These are phyloP conservation scores for Capronia epimyces DNA, from an alignment of 2,329 filamentous ascomycete species.

Conservation along the genomic window DNA sequence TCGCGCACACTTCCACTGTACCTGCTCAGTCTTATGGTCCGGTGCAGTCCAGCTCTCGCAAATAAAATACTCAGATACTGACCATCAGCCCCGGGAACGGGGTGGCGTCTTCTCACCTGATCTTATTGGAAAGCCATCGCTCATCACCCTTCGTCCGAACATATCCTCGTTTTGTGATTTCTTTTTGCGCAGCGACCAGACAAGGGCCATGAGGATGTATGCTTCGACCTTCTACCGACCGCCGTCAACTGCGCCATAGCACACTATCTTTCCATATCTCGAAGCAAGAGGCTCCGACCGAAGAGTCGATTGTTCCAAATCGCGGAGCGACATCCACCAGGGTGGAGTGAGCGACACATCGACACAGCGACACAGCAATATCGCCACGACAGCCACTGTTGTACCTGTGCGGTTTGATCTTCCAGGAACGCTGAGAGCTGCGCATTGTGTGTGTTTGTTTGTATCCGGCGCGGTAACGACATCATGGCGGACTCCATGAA, in stretches of 20 bases:
- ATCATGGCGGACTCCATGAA: conserved; percentile 28
- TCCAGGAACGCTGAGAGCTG: neutral
- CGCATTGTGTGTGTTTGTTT: neutral
- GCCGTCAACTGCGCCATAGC: conserved; percentile 8
- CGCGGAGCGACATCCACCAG: too few species aligned
- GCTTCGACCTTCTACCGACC: conserved; percentile 16
- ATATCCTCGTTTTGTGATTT: too few species aligned
- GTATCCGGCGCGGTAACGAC: neutral
- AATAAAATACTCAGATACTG: neutral
- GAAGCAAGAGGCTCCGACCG: neutral
- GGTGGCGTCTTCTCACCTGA: conserved; percentile 1
- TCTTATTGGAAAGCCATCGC: too few species aligned
- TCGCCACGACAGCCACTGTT: too few species aligned
- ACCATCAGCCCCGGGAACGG: neutral
- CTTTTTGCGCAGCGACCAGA: neutral
- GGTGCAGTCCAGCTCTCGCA: neutral
- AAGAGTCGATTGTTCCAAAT: neutral
- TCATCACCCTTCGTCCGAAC: too few species aligned
- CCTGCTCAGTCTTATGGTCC: conserved; percentile 1
- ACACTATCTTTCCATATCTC: neutral
- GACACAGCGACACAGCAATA: too few species aligned
- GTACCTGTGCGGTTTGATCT: too few species aligned
- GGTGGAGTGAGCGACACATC: too few species aligned
- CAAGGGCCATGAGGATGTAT: conserved; percentile 4
- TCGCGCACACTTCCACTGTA: neutral